A percentile compares a stretch with the other conserved stretches of the same genome.
These are phyloP conservation scores for Fusarium coffeatum DNA, from an alignment of 2,329 filamentous ascomycete genomes.

Conservation along the genomic window DNA sequence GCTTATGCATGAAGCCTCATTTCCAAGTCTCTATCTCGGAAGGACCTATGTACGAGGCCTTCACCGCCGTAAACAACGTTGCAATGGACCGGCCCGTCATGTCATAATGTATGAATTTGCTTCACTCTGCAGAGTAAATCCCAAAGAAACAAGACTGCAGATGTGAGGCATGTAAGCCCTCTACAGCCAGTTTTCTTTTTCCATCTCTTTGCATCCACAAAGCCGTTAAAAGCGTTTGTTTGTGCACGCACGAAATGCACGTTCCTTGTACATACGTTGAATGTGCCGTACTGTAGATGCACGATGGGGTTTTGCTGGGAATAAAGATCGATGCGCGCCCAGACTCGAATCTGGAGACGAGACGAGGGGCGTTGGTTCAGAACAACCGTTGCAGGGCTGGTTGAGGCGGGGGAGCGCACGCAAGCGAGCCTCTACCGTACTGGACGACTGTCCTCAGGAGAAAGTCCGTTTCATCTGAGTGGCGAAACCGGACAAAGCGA, in stretches of 20 bases:
- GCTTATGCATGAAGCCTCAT: constrained; percentile 31
- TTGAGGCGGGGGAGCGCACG: constrained; percentile 16
- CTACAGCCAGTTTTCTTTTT: background rate
- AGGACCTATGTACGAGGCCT: constrained; percentile 19
- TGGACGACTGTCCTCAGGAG: constrained; percentile 7
- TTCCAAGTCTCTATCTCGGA: constrained; percentile 11
- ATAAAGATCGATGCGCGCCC: constrained; percentile 23
- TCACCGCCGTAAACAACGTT: constrained; percentile 31
- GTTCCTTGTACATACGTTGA: constrained; percentile 22
- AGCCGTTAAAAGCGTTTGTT: constrained; percentile 27
- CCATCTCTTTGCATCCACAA: constrained; percentile 28
- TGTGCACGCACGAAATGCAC: constrained; percentile 22
- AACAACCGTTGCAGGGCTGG: constrained; percentile 33
- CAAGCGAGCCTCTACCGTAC: constrained; percentile 4
- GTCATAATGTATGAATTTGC: background rate
- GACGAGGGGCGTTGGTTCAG: constrained; percentile 14
- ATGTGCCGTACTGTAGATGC: constrained; percentile 31
- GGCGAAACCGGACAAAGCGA: constrained; percentile 28
- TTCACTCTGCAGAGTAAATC: background rate
- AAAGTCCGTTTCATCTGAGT: constrained; percentile 40
- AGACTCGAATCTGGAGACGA: constrained; percentile 2
- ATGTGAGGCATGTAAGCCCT: constrained; percentile 34
- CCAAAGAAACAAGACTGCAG: constrained; percentile 9
- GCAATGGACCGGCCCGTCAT: constrained; percentile 14
- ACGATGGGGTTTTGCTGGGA: constrained; percentile 36